These are phyloP conservation scores for Gaeumannomyces sp. DNA, from an alignment of 2,329 filamentous ascomycete genomes.

Conservation along the genomic window DNA sequence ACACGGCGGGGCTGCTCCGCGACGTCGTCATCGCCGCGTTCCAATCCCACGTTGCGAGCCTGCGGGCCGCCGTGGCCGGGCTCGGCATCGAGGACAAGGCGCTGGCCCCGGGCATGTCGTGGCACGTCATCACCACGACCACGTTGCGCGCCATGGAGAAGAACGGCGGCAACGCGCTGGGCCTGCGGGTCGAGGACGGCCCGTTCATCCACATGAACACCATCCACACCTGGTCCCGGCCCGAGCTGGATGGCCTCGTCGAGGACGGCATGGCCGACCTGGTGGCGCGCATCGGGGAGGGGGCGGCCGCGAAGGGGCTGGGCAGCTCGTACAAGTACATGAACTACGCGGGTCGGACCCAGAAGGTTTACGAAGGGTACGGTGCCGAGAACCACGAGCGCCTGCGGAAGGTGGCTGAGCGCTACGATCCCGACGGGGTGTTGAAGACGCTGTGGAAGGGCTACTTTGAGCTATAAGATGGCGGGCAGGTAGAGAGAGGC, in stretches of 20 bases:
- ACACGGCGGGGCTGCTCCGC: conserved; percentile 19
- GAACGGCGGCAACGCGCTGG: conserved; percentile 36
- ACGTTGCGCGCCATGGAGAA: conserved; percentile 25
- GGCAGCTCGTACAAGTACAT: conserved; percentile 31
- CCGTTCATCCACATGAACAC: conserved; percentile 28
- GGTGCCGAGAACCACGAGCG: conserved; percentile 29
- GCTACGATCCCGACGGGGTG: conserved; percentile 28
- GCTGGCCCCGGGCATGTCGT: conserved; percentile 13
- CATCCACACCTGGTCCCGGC: conserved; percentile 19
- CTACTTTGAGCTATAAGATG: conserved; percentile 19
- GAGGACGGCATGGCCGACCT: conserved; percentile 16
- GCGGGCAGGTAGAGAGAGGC: no score
- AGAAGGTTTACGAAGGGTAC: conserved; percentile 33
- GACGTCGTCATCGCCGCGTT: conserved; percentile 22
- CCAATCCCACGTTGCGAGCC: background rate
- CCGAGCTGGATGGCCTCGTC: conserved; percentile 25
- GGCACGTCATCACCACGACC: conserved; percentile 32
- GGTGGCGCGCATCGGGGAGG: conserved; percentile 20
- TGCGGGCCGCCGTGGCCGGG: background rate
- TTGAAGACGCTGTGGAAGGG: conserved; percentile 28
- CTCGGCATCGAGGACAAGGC: background rate
- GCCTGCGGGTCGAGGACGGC: conserved; percentile 27
- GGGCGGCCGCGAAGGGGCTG: conserved; percentile 23
- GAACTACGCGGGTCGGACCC: conserved; percentile 35
- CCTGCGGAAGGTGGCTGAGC: conserved; percentile 22